Conservation (phyloP, 2,329 filamentous ascomycete species). For the Bretziella fagacearum region DNA sequence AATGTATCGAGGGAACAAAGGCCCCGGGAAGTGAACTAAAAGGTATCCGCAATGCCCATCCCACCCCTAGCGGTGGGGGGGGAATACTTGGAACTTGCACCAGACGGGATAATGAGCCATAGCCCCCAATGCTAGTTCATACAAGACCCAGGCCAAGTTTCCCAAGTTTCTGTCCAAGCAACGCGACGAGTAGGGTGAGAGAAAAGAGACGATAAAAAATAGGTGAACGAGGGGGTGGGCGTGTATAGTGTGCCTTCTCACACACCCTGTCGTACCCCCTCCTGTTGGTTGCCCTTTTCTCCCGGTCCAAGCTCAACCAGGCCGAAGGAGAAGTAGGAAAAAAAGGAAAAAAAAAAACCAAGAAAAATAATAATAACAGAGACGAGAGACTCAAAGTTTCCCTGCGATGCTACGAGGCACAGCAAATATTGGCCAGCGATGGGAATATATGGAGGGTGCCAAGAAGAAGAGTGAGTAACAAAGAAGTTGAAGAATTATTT, state of each 20-base stretch:
- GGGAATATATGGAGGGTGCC: no score
- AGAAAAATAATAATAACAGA: no score
- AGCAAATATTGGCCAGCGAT: no score
- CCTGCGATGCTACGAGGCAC: no score
- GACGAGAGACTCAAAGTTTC: no score
- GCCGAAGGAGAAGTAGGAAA: no score
- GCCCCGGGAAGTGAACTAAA: background rate
- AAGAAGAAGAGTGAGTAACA: no score
- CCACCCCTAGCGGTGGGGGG: background rate
- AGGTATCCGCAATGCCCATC: background rate
- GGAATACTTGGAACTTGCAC: background rate
- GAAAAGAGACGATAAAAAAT: constrained; percentile 1
- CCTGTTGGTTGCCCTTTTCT: background rate
- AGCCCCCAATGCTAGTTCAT: background rate
- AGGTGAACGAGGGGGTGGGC: background rate
- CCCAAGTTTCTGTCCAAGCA: background rate
- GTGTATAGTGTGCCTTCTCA: background rate
- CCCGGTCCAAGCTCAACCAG: no score
- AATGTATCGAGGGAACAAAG: background rate
- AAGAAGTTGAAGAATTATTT: no score
- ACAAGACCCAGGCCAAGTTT: background rate
- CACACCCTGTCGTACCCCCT: background rate
- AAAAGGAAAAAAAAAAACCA: no score
- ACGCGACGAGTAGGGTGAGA: background rate
- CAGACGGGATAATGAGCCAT: constrained; percentile 1